Percentiles rank a stretch among this genome's conserved stretches.
These are phyloP conservation scores for Ophiocordyceps sinensis DNA, from an alignment of 2,329 filamentous ascomycete genomes.

Conservation along the genomic window DNA sequence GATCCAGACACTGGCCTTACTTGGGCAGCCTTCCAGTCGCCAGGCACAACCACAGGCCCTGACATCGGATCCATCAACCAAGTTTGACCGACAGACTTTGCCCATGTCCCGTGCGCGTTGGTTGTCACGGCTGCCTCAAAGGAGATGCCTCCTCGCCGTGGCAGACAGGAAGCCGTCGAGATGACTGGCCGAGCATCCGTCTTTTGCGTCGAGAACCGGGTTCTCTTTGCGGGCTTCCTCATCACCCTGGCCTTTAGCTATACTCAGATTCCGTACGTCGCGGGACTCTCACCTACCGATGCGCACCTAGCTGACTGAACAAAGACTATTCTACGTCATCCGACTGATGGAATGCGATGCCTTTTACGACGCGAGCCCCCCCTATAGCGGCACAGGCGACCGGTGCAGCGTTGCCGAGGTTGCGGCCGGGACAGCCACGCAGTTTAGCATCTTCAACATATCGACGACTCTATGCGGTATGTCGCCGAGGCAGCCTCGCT, in stretches of 20 bases:
- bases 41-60: too few relatives aligned
- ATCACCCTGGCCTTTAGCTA: constrained; percentile 37
- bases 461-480: constrained; percentile 52
- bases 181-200: neutral
- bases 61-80: too few relatives aligned
- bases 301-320: constrained; percentile 27
- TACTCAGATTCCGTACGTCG: constrained; percentile 32
- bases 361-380: constrained; percentile 46
- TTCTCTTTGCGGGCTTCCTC: constrained; percentile 44
- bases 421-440: constrained; percentile 46
- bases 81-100: too few relatives aligned
- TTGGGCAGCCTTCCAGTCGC: too few relatives aligned
- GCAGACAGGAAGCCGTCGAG: too few relatives aligned
- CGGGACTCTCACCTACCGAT: neutral
- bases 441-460: constrained; percentile 51
- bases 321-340: neutral
- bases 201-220: constrained; percentile 25
- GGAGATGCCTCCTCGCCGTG: too few relatives aligned
- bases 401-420: constrained; percentile 48
- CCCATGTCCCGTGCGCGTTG: too few relatives aligned
- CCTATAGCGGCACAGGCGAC: constrained; percentile 30
- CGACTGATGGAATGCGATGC: constrained; percentile 12
- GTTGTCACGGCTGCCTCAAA: too few relatives aligned
- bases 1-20: too few relatives aligned
- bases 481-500: neutral